phyloP scores from a whole-genome alignment of 495 filamentous ascomycete species.

The Durotheca rogersii region DNA sequence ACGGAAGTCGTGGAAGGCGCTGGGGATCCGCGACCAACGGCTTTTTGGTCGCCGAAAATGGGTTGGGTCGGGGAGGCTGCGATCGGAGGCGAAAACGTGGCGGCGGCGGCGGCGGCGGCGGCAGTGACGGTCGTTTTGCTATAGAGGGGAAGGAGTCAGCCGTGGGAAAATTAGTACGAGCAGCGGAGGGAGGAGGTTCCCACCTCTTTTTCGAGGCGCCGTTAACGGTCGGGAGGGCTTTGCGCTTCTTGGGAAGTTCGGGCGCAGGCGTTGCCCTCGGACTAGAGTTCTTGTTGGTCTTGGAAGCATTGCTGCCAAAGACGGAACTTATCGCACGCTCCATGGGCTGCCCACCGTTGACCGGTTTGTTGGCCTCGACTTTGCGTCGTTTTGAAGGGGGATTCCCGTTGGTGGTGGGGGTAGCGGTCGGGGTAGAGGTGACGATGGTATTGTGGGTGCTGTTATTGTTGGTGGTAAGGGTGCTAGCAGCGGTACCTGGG shows the following conservation, averaged over 20 bases:
- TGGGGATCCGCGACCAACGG: slow-evolving; percentile 43
- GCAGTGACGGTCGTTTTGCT: slow-evolving; percentile 31
- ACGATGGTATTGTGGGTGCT: too few relatives aligned
- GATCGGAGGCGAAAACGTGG: slow-evolving; percentile 63
- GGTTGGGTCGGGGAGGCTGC: slow-evolving; percentile 71
- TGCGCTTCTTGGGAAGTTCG: slow-evolving; percentile 66
- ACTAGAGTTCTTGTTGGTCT: slow-evolving; percentile 55
- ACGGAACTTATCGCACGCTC: slow-evolving; percentile 70
- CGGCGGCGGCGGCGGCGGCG: slow-evolving; percentile 29
- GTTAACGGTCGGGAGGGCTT: slow-evolving; percentile 62
- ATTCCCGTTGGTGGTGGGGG: slow-evolving; percentile 41
- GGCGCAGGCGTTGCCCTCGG: slow-evolving; percentile 62
- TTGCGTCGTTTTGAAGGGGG: slow-evolving; percentile 72
- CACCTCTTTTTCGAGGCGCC: slow-evolving; percentile 71
- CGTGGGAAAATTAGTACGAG: neutral
- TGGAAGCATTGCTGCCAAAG: slow-evolving; percentile 51
- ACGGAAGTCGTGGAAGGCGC: slow-evolving; percentile 39
- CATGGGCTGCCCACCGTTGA: slow-evolving; percentile 57
- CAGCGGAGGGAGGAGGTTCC: slow-evolving; percentile 25
- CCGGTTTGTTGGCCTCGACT: slow-evolving; percentile 62
- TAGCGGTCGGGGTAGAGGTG: too few relatives aligned
- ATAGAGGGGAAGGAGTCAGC: slow-evolving; percentile 16
- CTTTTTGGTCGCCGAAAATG: slow-evolving; percentile 57
- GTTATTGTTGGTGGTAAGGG: too few relatives aligned
- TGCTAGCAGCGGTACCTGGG: too few relatives aligned